Evolutionary conservation across 805 yeast genomes (phyloP).

Genomic region (Yarrowia bubula): DNA sequence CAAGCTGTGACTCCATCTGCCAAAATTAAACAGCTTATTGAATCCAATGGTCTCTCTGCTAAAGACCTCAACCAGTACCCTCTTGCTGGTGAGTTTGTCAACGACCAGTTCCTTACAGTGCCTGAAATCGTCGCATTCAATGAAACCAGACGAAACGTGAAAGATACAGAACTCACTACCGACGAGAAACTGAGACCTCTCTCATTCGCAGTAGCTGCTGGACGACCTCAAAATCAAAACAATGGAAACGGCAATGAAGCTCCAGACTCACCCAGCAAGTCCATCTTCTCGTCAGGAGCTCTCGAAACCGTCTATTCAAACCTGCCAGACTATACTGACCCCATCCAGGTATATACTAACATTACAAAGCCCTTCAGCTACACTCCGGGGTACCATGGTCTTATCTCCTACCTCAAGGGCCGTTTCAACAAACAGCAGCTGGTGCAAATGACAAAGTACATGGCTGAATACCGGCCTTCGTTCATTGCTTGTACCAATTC

Average conservation of each 20-base stretch:
- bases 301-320: conserved; percentile 17
- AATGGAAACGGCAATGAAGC: conserved; percentile 20
- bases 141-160: background rate
- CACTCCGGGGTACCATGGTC: conserved; percentile 84
- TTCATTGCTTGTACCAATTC: conserved; percentile 91
- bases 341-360: conserved; percentile 54
- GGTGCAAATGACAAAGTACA: conserved; percentile 77
- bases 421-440: conserved; percentile 70
- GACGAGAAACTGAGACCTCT: conserved; percentile 14
- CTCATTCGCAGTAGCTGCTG: conserved; percentile 3
- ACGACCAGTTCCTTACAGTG: background rate
- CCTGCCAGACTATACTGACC: conserved; percentile 23
- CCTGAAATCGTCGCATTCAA: conserved; percentile 17
- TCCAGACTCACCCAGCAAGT: conserved; percentile 3
- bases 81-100: background rate
- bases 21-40: conserved; percentile 17
- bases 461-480: conserved; percentile 89
- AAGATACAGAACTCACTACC: background rate
- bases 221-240: background rate
- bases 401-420: conserved; percentile 67
- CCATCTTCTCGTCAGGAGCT: conserved; percentile 7
- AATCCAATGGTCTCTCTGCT: conserved; percentile 7
- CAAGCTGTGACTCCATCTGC: conserved; percentile 4
- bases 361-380: conserved; percentile 79
- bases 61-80: background rate